phyloP scores from a whole-genome alignment of 78 protist species.

The Reticulomyxa filosa region DNA sequence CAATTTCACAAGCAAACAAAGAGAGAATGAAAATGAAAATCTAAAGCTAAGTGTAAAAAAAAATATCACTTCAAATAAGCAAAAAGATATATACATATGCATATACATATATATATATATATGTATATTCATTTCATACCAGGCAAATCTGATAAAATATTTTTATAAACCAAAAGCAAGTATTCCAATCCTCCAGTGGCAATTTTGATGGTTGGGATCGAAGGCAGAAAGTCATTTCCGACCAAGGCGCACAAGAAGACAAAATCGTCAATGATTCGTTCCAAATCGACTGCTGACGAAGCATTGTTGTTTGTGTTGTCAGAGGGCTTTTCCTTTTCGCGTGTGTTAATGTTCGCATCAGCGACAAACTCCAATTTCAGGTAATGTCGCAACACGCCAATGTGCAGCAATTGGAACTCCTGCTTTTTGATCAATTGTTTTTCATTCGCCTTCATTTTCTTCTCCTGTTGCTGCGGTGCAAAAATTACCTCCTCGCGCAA shows the following conservation, averaged over 20 bases:
- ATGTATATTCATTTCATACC: no score
- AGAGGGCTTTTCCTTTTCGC: neutral
- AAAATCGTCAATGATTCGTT: constrained; percentile 86
- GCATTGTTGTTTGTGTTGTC: neutral
- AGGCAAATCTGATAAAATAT: no score
- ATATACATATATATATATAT: no score
- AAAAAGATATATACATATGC: no score
- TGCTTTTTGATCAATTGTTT: neutral
- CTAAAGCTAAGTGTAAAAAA: no score
- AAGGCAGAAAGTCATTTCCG: constrained; percentile 98
- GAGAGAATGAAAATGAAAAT: no score
- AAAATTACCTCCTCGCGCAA: constrained; percentile 9
- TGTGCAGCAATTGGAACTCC: constrained; percentile 16
- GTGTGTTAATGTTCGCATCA: neutral
- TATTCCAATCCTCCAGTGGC: no score
- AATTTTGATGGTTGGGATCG: constrained; percentile 81
- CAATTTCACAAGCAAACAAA: no score
- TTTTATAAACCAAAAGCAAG: no score
- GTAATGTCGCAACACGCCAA: constrained; percentile 35
- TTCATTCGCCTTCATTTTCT: neutral
- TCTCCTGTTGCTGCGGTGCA: no score
- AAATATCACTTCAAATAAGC: no score
- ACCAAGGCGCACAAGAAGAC: constrained; percentile 77
- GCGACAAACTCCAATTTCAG: constrained; percentile 19
- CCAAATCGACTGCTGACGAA: constrained; percentile 39